Evolutionary conservation across 2,329 filamentous ascomycete genomes (phyloP).

Genomic region (Dactylellina haptotyla): DNA sequence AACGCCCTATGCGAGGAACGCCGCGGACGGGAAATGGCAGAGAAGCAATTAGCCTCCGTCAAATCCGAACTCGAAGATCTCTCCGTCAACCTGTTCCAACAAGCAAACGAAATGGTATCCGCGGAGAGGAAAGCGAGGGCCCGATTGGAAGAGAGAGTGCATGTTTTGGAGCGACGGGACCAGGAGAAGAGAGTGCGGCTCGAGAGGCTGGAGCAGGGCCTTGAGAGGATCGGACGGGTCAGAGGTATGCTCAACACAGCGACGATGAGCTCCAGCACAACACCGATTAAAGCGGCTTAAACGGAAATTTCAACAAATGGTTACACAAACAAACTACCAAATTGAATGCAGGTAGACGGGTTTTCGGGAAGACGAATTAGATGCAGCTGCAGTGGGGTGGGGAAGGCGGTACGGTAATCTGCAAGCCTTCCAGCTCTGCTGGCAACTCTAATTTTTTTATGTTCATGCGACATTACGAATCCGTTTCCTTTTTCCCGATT

Average conservation of each 20-base stretch:
- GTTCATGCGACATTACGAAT: too few species aligned
- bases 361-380: too few species aligned
- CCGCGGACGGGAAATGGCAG: slow-evolving; percentile 73
- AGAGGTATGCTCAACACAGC: slow-evolving; percentile 68
- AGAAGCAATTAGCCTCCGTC: slow-evolving; percentile 73
- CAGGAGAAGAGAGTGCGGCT: slow-evolving; percentile 74
- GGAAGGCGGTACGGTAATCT: too few species aligned
- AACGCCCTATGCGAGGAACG: slow-evolving; percentile 67
- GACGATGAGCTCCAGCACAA: neutral
- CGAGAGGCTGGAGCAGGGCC: slow-evolving; percentile 76
- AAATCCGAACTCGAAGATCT: slow-evolving; percentile 81
- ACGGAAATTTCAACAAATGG: too few species aligned
- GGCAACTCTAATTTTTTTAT: too few species aligned
- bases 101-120: slow-evolving; percentile 89
- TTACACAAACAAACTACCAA: too few species aligned
- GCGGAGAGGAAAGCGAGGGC: slow-evolving; percentile 76
- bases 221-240: slow-evolving; percentile 76
- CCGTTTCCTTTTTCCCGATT: too few species aligned
- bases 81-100: slow-evolving; percentile 77
- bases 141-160: slow-evolving; percentile 75
- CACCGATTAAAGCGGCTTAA: neutral
- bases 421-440: too few species aligned
- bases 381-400: too few species aligned
- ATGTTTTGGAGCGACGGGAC: slow-evolving; percentile 75
- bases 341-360: too few species aligned